These are phyloP conservation scores for Monosporozyma siamensis DNA, from an alignment of 805 yeast genomes.

Conservation along the genomic window DNA sequence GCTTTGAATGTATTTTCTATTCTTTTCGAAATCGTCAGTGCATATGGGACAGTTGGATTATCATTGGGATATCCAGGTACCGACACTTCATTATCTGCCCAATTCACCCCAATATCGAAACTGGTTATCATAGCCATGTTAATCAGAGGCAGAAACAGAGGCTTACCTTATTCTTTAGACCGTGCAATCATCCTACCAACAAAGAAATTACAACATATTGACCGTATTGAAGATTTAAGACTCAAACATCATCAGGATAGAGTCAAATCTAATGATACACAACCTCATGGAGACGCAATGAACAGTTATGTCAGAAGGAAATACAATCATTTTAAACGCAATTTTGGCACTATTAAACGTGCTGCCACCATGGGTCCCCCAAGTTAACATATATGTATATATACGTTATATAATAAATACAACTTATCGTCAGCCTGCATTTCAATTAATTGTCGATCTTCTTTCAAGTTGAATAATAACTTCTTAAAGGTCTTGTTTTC, in stretches of 20 bases:
- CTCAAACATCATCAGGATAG: background rate
- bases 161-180: slow-evolving; percentile 85
- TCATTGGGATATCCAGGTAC: slow-evolving; percentile 71
- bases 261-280: background rate
- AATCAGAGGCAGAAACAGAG: slow-evolving; percentile 94
- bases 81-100: slow-evolving; percentile 62
- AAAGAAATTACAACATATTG: slow-evolving; percentile 51
- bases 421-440: too few species aligned
- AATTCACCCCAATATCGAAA: slow-evolving; percentile 66
- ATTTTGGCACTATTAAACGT: background rate
- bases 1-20: slow-evolving; percentile 59
- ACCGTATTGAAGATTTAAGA: slow-evolving; percentile 40
- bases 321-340: background rate
- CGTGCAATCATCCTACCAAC: slow-evolving; percentile 85
- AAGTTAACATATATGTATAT: background rate
- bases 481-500: too few species aligned
- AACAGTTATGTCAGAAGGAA: slow-evolving; percentile 18
- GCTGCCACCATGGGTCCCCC: slow-evolving; percentile 1
- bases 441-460: too few species aligned
- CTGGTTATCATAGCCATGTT: slow-evolving; percentile 79
- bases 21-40: slow-evolving; percentile 83
- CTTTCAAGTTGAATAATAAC: too few species aligned
- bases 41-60: slow-evolving; percentile 93
- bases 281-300: slow-evolving; percentile 16
- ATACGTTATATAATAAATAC: background rate